These are phyloP conservation scores for Zymoseptoria ardabiliae DNA, from an alignment of 2,329 filamentous ascomycete genomes.

Conservation along the genomic window DNA sequence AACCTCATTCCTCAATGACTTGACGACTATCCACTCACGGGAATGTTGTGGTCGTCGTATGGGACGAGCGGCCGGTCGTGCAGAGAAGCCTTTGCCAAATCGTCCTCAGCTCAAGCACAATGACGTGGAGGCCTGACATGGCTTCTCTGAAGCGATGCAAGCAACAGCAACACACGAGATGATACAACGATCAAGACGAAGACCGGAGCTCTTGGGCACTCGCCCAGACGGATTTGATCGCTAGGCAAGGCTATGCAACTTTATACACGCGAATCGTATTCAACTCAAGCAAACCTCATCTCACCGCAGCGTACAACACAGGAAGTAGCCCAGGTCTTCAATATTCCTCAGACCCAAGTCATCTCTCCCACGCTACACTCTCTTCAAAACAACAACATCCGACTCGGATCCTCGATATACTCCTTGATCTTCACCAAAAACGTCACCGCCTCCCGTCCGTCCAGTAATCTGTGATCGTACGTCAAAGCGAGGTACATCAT, in stretches of 20 bases:
- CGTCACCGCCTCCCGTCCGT: constrained; percentile 90
- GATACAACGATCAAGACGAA: not conserved
- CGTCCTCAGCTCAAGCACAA: not conserved
- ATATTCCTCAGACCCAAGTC: not conserved
- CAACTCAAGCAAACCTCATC: not conserved
- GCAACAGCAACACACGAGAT: not conserved
- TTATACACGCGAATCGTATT: not conserved
- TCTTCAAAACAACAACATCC: constrained; percentile 63
- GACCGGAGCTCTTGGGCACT: not conserved
- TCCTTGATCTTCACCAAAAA: constrained; percentile 95
- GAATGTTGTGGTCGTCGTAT: too few relatives aligned
- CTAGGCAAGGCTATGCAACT: not conserved
- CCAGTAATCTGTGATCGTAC: constrained; percentile 92
- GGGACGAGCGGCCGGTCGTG: too few relatives aligned
- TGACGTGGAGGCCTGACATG: not conserved
- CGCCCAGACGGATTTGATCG: not conserved
- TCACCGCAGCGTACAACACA: not conserved
- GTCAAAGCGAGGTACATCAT: constrained; percentile 99
- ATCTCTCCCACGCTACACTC: not conserved
- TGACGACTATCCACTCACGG: too few relatives aligned
- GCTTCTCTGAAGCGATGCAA: too few relatives aligned
- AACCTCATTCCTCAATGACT: too few relatives aligned
- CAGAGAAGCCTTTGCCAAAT: not conserved
- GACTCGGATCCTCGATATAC: constrained; percentile 88
- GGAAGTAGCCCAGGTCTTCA: not conserved